Percentiles rank a stretch among this genome's conserved stretches.
Conservation (phyloP, 2,329 filamentous ascomycete genomes). For the Graphilbum sp. region DNA sequence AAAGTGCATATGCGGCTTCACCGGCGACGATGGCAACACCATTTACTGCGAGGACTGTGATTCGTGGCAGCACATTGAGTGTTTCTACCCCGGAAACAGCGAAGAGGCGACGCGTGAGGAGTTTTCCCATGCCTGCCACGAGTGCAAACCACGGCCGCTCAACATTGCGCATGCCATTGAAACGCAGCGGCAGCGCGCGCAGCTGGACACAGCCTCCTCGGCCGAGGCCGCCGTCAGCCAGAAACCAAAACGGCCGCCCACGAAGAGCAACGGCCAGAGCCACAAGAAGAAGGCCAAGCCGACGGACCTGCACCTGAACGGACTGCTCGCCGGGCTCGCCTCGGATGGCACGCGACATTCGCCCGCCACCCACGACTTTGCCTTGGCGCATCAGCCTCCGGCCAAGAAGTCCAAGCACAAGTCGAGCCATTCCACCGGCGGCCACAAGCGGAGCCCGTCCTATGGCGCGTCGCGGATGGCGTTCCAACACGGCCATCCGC, state of each 20-base stretch:
- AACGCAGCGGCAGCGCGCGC: slow-evolving; percentile 41
- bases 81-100: slow-evolving; percentile 69
- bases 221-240: slow-evolving; percentile 43
- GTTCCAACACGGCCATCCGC: slow-evolving; percentile 31
- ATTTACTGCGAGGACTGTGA: slow-evolving; percentile 93
- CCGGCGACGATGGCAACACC: slow-evolving; percentile 93
- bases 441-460: slow-evolving; percentile 48
- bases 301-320: slow-evolving; percentile 48
- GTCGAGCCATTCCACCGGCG: slow-evolving; percentile 57
- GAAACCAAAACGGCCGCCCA: slow-evolving; percentile 55
- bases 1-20: slow-evolving; percentile 90
- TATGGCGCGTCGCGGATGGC: slow-evolving; percentile 40
- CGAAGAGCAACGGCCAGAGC: slow-evolving; percentile 46
- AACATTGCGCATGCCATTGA: slow-evolving; percentile 62
- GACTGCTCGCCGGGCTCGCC: slow-evolving; percentile 39
- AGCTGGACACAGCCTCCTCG: slow-evolving; percentile 25
- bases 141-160: slow-evolving; percentile 66
- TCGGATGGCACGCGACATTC: slow-evolving; percentile 35
- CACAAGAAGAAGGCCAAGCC: slow-evolving; percentile 87
- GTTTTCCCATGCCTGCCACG: slow-evolving; percentile 72
- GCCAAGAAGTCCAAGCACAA: slow-evolving; percentile 77
- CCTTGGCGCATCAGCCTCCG: slow-evolving; percentile 29
- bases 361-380: slow-evolving; percentile 6
- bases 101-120: slow-evolving; percentile 54
- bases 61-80: slow-evolving; percentile 96